Base-by-base conservation (phyloP, 2,329 filamentous ascomycete species). In the Aspergillus versicolor region DNA sequence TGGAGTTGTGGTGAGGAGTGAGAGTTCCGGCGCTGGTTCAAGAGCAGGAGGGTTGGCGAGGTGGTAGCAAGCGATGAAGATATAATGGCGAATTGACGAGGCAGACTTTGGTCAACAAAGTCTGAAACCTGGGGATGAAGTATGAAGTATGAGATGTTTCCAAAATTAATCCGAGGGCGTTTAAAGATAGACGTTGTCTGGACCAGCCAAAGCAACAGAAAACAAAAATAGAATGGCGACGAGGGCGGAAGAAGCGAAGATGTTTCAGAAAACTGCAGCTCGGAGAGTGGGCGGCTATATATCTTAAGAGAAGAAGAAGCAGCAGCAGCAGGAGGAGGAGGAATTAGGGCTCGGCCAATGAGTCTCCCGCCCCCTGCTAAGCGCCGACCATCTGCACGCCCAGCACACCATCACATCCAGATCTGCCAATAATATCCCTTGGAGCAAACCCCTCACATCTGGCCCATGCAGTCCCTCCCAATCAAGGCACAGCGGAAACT, bases 141-240 rank as follows among this genome's bases (percentile, higher is more conserved):
- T 37, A 30, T 21, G 27, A 15, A 38, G 52, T 13, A 49, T 24
- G 34, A 21, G 24, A 27, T 22, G 65, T 60, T 58, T 37, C 34
- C 62, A 59, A 60, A 52, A 60, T 58, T 51, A 65, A 50, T 61
- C 56, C 58, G 60, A 61, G 57, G 48, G 49, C 43, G 45, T 43
- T 44, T 47, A 65, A 67, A 61, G 56, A 62, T 57, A 61, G 58
- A 56, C 49, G 56, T 69, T 64, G 73, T 72, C 68, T 78, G 75
- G 76, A 67, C 75, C 76, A 75, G 75, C 76, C 75, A 77, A 75
- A 70, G 69, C 65, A 67, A 69, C 61, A 59, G 63, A 61, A 47
- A 40, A 68, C 62, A 59, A 64, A 62, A 52, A 48, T 51, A 55
- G 61, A 58, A 69, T 60, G 57, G 61, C 27, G 55, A 58, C 62